Percentiles rank a stretch among this genome's conserved stretches.
Conservation (phyloP, 1,284 basidiomycete species). For the Coniferiporia sulphurascens region DNA sequence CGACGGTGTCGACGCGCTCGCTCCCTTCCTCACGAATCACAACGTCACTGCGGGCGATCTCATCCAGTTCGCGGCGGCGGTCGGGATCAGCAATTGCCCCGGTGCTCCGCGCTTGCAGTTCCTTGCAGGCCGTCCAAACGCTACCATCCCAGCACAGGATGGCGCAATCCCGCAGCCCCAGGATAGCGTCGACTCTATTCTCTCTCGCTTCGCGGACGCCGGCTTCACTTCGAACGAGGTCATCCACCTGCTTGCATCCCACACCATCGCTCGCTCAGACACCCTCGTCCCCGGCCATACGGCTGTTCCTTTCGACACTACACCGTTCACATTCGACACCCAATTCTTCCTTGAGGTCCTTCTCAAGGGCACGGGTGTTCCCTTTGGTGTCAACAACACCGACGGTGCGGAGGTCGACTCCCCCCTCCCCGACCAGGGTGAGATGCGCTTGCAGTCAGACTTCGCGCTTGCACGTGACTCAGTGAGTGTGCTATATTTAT, state of each 20-base stretch:
- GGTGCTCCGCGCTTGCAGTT: constrained; percentile 27
- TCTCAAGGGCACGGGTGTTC: constrained; percentile 19
- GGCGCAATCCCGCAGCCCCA: constrained; percentile 26
- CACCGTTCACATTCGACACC: constrained; percentile 23
- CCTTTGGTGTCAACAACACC: constrained; percentile 16
- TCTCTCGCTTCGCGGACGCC: constrained; percentile 24
- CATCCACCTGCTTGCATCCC: constrained; percentile 26
- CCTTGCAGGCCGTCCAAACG: constrained; percentile 24
- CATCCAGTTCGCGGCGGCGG: constrained; percentile 29
- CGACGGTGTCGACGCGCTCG: constrained; percentile 25
- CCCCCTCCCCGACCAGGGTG: constrained; percentile 8
- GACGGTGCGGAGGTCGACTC: constrained; percentile 12
- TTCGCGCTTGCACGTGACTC: constrained; percentile 18
- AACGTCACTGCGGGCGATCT: constrained; percentile 28
- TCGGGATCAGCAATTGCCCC: constrained; percentile 28
- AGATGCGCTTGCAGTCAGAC: constrained; percentile 19
- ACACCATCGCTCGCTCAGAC: constrained; percentile 21
- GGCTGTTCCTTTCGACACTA: constrained; percentile 21
- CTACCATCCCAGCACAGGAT: constrained; percentile 25
- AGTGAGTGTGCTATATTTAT: neutral
- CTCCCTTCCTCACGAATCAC: constrained; percentile 24
- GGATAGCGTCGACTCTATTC: constrained; percentile 27
- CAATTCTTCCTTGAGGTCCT: constrained; percentile 22
- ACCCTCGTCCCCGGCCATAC: constrained; percentile 17
- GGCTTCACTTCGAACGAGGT: constrained; percentile 29